Conservation (phyloP, 2,329 filamentous ascomycete genomes). For the Pseudohalonectria lignicola region DNA sequence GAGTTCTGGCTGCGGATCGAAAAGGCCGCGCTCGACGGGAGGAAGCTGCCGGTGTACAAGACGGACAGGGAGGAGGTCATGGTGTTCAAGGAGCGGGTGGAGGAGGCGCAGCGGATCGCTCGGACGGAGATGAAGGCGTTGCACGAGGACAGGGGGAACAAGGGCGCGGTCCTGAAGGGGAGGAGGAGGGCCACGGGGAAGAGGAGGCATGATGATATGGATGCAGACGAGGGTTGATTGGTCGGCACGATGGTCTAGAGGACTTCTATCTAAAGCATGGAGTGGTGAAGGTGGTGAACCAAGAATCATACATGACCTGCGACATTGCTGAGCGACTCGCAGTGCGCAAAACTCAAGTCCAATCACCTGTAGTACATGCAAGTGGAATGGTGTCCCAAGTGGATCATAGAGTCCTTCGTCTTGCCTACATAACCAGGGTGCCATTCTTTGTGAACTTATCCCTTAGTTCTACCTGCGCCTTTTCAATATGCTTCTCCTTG, state of each 20-base stretch:
- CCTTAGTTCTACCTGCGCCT: not conserved
- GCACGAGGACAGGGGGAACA: slow-evolving; percentile 56
- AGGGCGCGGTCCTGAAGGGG: slow-evolving; percentile 33
- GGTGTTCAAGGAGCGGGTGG: slow-evolving; percentile 65
- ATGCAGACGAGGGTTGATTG: slow-evolving; percentile 63
- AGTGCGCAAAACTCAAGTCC: too few relatives aligned
- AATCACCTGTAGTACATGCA: too few relatives aligned
- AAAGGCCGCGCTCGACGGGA: slow-evolving; percentile 59
- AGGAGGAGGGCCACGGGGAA: slow-evolving; percentile 29
- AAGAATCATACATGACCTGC: too few relatives aligned
- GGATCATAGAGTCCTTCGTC: too few relatives aligned
- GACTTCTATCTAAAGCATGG: too few relatives aligned
- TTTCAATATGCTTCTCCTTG: not conserved
- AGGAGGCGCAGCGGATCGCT: slow-evolving; percentile 73
- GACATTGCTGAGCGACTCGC: too few relatives aligned
- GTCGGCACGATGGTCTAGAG: too few relatives aligned
- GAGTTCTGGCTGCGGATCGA: slow-evolving; percentile 77
- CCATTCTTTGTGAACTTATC: not conserved
- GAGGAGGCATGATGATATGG: slow-evolving; percentile 51
- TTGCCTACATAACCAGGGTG: too few relatives aligned
- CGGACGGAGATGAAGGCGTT: slow-evolving; percentile 72
- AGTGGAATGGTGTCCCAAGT: too few relatives aligned
- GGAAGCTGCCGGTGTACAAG: slow-evolving; percentile 56
- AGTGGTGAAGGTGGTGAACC: too few relatives aligned
- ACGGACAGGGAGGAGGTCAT: slow-evolving; percentile 75